Base-by-base conservation (phyloP, 2,329 filamentous ascomycete genomes). In the Penicillium freii region DNA sequence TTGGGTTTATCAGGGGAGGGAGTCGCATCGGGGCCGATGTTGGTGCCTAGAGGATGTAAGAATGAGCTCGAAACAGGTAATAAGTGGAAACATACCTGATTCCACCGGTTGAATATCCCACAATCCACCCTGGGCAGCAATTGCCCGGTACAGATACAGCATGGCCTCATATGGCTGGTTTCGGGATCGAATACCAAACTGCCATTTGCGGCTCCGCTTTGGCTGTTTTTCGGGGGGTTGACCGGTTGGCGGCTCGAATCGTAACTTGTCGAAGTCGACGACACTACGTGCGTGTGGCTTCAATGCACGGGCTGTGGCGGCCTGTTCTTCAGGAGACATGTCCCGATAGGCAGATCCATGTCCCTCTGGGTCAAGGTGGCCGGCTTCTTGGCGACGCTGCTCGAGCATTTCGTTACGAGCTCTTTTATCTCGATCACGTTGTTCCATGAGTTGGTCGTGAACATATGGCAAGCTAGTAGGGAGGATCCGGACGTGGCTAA, bases 151-250 rank as follows among this genome's bases (percentile, higher is more conserved):
- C 55, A 99, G 94, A 69, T 93, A 97, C 27, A 96, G 80, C 74
- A 99, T 89, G 0, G 94, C 94, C 73, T 99, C 94, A 68, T 92
- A 91, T 0, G 94, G 94, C 55, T 91, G 89, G 69, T 97, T 99
- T 48, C 94, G 87, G 45, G 91, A 96, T 38, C 94, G 86, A 60
- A 99, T 99, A 56, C 94, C 94, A 71, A 99, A 99, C 73, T 99
- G 94, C 94, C 94, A 99, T 64, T 93, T 91, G 17, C 92, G 90
- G 1, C 89, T 89, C 54, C 65, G 70, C 69, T 90, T 92, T 5
- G 82, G 77, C 73, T 75, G 75, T 46, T 73, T 68, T 8, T 72
- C 61, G 3, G 73, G 67, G 10, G 71, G 67, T 31, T 83, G 79
- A 8, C 73, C 78, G 65, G 82, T 83, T 5, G 80, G 84, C 45